Conservation (phyloP, 2,329 filamentous ascomycete species). For the Neofusicoccum umdonicola region DNA sequence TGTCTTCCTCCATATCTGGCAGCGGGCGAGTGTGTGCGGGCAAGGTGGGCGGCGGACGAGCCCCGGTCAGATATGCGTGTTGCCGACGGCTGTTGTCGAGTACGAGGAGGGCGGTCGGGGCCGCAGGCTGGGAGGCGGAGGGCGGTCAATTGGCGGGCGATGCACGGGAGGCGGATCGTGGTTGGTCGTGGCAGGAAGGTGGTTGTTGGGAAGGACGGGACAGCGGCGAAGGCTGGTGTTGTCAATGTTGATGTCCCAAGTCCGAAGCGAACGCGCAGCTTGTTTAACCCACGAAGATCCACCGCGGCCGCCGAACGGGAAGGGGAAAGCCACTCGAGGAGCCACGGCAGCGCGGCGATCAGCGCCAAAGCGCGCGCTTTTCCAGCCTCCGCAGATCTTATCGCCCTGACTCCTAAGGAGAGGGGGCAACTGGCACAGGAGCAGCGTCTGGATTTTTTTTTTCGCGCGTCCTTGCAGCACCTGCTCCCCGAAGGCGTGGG, state of each 20-base stretch:
- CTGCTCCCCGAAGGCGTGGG: not conserved
- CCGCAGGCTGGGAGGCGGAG: not conserved
- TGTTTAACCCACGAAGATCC: slow-evolving; percentile 14
- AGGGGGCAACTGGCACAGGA: not conserved
- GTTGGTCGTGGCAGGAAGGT: not conserved
- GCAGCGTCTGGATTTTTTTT: not conserved
- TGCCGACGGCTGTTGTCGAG: slow-evolving; percentile 2
- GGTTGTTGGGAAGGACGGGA: not conserved
- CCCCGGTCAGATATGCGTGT: not conserved
- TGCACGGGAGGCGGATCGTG: not conserved
- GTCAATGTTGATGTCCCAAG: slow-evolving; percentile 4
- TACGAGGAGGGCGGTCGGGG: not conserved
- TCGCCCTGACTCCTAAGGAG: slow-evolving; percentile 3
- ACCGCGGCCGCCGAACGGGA: slow-evolving; percentile 10
- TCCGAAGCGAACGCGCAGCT: slow-evolving; percentile 12
- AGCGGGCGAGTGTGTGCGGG: not conserved
- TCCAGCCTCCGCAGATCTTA: slow-evolving; percentile 8
- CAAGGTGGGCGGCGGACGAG: not conserved
- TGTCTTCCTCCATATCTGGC: slow-evolving; percentile 12
- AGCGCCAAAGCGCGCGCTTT: slow-evolving; percentile 13
- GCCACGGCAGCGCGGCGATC: slow-evolving; percentile 11
- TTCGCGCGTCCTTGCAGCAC: slow-evolving; percentile 5
- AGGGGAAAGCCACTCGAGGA: slow-evolving; percentile 12
- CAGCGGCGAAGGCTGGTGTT: not conserved
- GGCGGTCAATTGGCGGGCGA: slow-evolving; percentile 1